Percentiles rank a stretch among this genome's conserved stretches.
These are phyloP conservation scores for Akanthomyces uredinophilus DNA, from an alignment of 2,329 filamentous ascomycete species.

Conservation along the genomic window DNA sequence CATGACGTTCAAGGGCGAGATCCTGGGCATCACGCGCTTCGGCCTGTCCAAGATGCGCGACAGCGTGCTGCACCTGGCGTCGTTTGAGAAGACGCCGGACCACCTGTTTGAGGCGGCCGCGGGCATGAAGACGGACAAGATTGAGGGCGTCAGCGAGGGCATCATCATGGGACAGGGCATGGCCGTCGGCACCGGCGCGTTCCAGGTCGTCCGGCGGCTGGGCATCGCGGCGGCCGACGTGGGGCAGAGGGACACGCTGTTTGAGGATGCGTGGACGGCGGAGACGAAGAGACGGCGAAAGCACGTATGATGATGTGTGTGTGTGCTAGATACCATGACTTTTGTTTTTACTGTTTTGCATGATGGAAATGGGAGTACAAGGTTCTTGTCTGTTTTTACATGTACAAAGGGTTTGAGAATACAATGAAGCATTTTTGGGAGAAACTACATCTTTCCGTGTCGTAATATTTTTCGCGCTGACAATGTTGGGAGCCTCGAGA, in stretches of 20 bases:
- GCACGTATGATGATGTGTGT: background rate
- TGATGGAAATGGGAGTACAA: background rate
- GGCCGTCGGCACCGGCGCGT: constrained; percentile 82
- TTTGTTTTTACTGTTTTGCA: background rate
- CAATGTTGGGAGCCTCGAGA: too few species aligned
- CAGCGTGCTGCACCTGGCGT: constrained; percentile 85
- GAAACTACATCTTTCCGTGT: too few species aligned
- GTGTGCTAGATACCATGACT: background rate
- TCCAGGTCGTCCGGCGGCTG: constrained; percentile 78
- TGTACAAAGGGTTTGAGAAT: background rate
- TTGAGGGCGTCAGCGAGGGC: constrained; percentile 91
- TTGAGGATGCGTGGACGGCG: constrained; percentile 62
- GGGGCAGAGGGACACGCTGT: constrained; percentile 55
- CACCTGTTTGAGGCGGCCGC: constrained; percentile 94
- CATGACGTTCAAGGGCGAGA: constrained; percentile 98
- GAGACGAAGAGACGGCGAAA: constrained; percentile 21
- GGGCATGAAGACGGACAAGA: constrained; percentile 83
- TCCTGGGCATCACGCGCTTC: constrained; percentile 93
- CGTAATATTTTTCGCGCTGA: too few species aligned
- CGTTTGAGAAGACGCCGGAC: constrained; percentile 97
- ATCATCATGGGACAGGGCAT: constrained; percentile 99
- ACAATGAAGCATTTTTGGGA: background rate
- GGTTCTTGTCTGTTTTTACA: background rate
- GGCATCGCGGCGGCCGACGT: constrained; percentile 59
- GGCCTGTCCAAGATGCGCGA: constrained; percentile 96